These are phyloP conservation scores for Articulospora tetracladia DNA, from an alignment of 495 filamentous ascomycete species.

Conservation along the genomic window DNA sequence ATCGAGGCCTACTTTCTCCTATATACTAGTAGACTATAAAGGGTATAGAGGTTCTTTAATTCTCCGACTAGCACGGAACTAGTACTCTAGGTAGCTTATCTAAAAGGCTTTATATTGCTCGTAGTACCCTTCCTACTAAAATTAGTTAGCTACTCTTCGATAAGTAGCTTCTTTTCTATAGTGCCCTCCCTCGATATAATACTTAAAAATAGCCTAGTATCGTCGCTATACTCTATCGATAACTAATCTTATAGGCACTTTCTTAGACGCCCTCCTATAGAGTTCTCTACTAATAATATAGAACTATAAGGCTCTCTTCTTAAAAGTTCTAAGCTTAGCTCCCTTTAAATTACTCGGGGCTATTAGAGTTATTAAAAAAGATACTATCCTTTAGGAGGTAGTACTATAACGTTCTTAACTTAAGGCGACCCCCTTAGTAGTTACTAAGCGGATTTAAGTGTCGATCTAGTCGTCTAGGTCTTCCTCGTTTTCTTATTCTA, in stretches of 20 bases:
- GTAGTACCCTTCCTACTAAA: background rate
- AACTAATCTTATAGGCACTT: background rate
- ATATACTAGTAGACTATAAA: background rate
- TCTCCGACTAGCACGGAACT: background rate
- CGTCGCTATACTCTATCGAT: background rate
- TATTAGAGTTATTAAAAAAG: too few relatives aligned
- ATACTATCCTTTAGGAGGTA: too few relatives aligned
- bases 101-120: background rate
- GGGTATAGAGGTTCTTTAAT: background rate
- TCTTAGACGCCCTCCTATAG: too few relatives aligned
- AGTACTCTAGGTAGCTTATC: background rate
- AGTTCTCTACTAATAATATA: too few relatives aligned
- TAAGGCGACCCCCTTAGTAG: too few relatives aligned
- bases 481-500: background rate
- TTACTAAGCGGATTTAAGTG: background rate
- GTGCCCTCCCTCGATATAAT: background rate
- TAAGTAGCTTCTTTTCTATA: background rate
- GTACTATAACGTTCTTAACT: too few relatives aligned
- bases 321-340: too few relatives aligned
- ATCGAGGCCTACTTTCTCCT: background rate
- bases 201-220: too few relatives aligned
- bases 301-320: too few relatives aligned
- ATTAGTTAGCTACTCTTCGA: background rate
- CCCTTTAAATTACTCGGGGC: too few relatives aligned
- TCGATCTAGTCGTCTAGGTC: background rate